A percentile compares a stretch with the other conserved stretches of the same genome.
Conservation (phyloP, 352 stramenopile species). For the Globisporangium paroecandrum region DNA sequence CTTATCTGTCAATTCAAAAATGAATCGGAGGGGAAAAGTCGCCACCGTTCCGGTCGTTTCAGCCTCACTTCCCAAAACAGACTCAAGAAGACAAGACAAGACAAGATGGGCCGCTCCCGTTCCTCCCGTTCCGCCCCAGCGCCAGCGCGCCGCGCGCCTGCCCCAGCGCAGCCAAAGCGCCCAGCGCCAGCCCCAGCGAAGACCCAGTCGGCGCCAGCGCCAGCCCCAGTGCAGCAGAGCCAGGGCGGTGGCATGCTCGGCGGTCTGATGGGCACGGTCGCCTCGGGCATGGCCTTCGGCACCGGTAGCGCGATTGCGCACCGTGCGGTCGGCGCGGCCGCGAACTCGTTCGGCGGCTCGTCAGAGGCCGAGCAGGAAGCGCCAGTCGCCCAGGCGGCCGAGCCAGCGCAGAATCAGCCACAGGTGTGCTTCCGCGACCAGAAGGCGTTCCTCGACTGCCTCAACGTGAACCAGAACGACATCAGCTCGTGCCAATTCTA, state of each 20-base stretch:
- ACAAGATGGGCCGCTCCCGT: conserved; percentile 64
- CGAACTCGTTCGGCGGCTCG: conserved; percentile 62
- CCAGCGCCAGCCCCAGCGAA: conserved; percentile 48
- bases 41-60: conserved; percentile 15
- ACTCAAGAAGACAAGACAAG: conserved; percentile 18
- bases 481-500: conserved; percentile 88
- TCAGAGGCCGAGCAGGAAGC: conserved; percentile 23
- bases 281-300: conserved; percentile 97
- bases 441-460: conserved; percentile 80
- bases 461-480: conserved; percentile 86
- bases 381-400: conserved; percentile 29
- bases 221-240: conserved; percentile 46
- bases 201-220: conserved; percentile 45
- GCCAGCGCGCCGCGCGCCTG: conserved; percentile 39
- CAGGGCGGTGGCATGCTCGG: conserved; percentile 87
- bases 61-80: conserved; percentile 20
- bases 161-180: conserved; percentile 25
- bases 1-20: conserved; percentile 21
- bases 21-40: conserved; percentile 15
- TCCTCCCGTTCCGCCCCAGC: conserved; percentile 48
- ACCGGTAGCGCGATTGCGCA: conserved; percentile 96
- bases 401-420: conserved; percentile 33
- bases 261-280: conserved; percentile 94
- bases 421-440: conserved; percentile 70
- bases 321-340: conserved; percentile 82